Evolutionary conservation across 139 green algal species (phyloP), one percentile per base, ranked within the genome.

Genomic region (Dunaliella primolecta): DNA sequence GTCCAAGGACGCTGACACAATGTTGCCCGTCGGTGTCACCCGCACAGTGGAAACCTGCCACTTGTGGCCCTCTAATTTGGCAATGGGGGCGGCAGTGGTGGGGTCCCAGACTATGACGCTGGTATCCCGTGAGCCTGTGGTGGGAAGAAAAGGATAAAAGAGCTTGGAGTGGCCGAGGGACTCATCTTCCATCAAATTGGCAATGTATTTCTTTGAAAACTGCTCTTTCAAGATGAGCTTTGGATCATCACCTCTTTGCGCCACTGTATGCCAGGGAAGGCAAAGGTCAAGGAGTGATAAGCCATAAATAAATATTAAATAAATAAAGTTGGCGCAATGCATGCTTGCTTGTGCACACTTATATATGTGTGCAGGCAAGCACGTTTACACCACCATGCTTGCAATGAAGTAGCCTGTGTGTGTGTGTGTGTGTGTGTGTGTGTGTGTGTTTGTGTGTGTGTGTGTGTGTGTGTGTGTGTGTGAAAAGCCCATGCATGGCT

Each of bases 1-100:
- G 90, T 99, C 96, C 30, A 98, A 88, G 2, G 94, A 96, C 0
- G 88, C 88, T 1, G 96, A 98, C 0, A 95, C 88, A 21, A 99
- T 87, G 33, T 93, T 86, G 0, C 92, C 93, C 3, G 38, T 75
- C 2, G 87, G 86, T 25, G 91, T 85, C 31, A 97, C 82, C n/a
- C 88, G 92, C 82, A 98, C 84, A 0, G 89, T 89, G 0, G 94
- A 94, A 31, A 98, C 96, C 89, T 97, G 94, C 75, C 96, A 95
- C 80, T 93, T 70, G 84, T 99, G 97, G 21, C 97, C 96, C 11
- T 86, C 38, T 36, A 97, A 78, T 3, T 72, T 78, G 2, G 91
- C 85, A 1, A 93, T 31, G 0, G 87, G 35, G 24, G 70, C 1
- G 0, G 83, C 88, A 11, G 80, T 92, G 15, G 77, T 33, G 0